Evolutionary conservation across 176 grass and related monocot species (phyloP).

Genomic region (Raddia distichophylla): DNA sequence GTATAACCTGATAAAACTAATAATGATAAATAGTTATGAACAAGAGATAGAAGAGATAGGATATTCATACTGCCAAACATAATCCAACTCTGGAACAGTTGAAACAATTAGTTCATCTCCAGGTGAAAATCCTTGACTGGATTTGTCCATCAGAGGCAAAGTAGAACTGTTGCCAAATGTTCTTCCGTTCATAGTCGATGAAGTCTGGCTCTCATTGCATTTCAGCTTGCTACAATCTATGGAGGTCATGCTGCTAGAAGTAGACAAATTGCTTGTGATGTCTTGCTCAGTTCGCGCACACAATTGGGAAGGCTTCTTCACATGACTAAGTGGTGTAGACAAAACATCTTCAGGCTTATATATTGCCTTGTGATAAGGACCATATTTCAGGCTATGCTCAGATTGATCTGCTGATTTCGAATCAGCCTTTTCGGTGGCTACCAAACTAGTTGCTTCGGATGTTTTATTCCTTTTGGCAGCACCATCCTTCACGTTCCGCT

Average conservation of each 20-base stretch:
- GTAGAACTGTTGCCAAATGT: constrained; percentile 5
- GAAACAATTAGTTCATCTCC: constrained; percentile 51
- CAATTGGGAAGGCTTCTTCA: constrained; percentile 23
- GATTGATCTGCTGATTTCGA: constrained; percentile 42
- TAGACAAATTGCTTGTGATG: constrained; percentile 2
- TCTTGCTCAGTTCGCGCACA: constrained; percentile 24
- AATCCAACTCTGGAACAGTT: constrained; percentile 70
- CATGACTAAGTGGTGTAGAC: constrained; percentile 33
- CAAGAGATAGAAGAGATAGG: constrained; percentile 17
- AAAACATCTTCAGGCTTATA: constrained; percentile 39
- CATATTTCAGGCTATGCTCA: constrained; percentile 41
- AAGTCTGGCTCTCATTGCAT: constrained; percentile 29
- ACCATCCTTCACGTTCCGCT: constrained; percentile 60
- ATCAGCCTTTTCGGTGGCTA: constrained; percentile 26
- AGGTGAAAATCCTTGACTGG: constrained; percentile 40
- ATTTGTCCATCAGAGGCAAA: constrained; percentile 36
- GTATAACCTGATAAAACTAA: constrained; percentile 22
- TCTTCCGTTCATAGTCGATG: not conserved
- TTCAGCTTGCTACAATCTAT: constrained; percentile 28
- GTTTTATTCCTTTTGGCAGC: constrained; percentile 42
- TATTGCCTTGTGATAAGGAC: constrained; percentile 37
- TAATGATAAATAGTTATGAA: constrained; percentile 22
- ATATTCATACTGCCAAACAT: constrained; percentile 89
- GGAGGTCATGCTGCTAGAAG: constrained; percentile 11
- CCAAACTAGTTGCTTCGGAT: constrained; percentile 29